phyloP scores from a whole-genome alignment of 192 early-diverging fungal genomes.

The Fimicolochytrium jonesii region DNA sequence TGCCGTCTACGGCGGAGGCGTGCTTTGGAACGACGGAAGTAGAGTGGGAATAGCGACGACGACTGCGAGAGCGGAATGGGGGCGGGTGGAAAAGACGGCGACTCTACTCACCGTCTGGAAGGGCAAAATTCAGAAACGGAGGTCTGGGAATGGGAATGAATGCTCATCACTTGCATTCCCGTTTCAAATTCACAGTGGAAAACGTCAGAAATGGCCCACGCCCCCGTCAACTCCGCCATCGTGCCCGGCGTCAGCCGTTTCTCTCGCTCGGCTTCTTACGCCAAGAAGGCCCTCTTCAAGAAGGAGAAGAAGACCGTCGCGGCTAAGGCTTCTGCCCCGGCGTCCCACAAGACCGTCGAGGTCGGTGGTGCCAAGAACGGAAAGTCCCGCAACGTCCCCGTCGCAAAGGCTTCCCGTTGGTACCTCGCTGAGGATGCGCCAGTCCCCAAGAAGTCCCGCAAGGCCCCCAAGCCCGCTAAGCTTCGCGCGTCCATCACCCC shows the following conservation, averaged over 20 bases:
- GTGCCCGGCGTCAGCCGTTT: slow-evolving; percentile 79
- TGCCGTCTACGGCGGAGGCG: neutral
- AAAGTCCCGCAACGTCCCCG: slow-evolving; percentile 61
- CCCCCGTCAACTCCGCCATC: slow-evolving; percentile 66
- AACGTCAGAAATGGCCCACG: slow-evolving; percentile 39
- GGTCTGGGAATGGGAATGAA: neutral
- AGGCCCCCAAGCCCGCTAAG: slow-evolving; percentile 54
- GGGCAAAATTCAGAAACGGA: neutral
- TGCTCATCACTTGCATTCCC: neutral
- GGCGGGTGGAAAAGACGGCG: neutral
- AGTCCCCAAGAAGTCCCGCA: slow-evolving; percentile 72
- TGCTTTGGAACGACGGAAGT: neutral
- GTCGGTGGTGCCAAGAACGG: slow-evolving; percentile 85
- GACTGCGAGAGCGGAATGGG: neutral
- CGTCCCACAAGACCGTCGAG: slow-evolving; percentile 59
- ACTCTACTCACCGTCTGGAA: neutral
- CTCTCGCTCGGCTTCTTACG: slow-evolving; percentile 76
- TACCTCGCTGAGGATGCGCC: slow-evolving; percentile 84
- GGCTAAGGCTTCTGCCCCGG: slow-evolving; percentile 45
- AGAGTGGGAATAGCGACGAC: neutral
- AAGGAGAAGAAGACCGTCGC: slow-evolving; percentile 64
- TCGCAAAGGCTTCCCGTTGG: slow-evolving; percentile 67
- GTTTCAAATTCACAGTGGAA: slow-evolving; percentile 20
- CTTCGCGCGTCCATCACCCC: slow-evolving; percentile 93
- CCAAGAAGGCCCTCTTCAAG: slow-evolving; percentile 90